Evolutionary conservation across 78 protist genomes (phyloP).

Genomic region (Parvularia atlantis): DNA sequence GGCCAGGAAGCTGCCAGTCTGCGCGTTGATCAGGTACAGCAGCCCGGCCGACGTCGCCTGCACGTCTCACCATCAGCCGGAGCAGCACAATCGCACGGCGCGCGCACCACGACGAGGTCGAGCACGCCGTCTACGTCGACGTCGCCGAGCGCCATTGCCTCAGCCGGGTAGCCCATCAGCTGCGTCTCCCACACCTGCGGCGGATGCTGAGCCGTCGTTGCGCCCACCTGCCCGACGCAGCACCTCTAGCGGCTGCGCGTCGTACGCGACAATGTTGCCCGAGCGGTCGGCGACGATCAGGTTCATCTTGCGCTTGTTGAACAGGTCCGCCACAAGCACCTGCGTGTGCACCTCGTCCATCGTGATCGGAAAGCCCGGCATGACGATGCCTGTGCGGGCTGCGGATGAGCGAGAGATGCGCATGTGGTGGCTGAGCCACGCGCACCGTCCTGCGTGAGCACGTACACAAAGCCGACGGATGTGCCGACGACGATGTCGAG

Average conservation of each 20-base stretch:
- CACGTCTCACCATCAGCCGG: too few species aligned
- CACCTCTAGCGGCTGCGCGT: slow-evolving; percentile 3
- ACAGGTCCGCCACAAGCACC: slow-evolving; percentile 33
- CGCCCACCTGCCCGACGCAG: too few species aligned
- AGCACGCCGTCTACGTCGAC: slow-evolving; percentile 47
- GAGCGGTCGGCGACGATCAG: slow-evolving; percentile 2
- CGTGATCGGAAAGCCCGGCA: slow-evolving; percentile 31
- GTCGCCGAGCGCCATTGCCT: slow-evolving; percentile 35
- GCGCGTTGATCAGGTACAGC: too few species aligned
- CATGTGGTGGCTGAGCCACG: neutral
- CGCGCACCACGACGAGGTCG: slow-evolving; percentile 44
- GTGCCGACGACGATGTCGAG: slow-evolving; percentile 27
- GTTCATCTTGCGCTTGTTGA: slow-evolving; percentile 35
- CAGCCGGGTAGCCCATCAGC: neutral
- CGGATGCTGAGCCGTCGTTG: neutral
- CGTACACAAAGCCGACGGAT: slow-evolving; percentile 25
- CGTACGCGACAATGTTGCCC: slow-evolving; percentile 9
- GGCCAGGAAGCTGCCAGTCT: too few species aligned
- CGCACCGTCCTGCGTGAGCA: slow-evolving; percentile 13
- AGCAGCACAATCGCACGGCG: too few species aligned
- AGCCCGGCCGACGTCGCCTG: too few species aligned
- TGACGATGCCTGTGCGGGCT: neutral
- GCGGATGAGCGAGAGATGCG: neutral
- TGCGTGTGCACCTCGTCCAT: slow-evolving; percentile 49
- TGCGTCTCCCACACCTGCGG: slow-evolving; percentile 4